Evolutionary conservation across 768 basidiomycete genomes (phyloP), one percentile per base, ranked within the genome.

Genomic region (Coprinopsis cinerea): DNA sequence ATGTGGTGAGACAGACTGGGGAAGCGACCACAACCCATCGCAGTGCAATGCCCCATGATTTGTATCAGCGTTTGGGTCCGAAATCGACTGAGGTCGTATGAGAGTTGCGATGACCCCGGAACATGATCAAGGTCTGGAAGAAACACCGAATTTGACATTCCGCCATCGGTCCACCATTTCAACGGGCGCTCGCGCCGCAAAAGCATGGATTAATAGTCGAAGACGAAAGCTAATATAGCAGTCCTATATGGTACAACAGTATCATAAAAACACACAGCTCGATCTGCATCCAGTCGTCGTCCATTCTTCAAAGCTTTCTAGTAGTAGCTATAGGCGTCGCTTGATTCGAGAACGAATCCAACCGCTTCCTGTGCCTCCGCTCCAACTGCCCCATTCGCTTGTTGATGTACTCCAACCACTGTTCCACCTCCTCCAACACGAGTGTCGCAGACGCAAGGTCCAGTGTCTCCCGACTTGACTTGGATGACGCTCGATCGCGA

Each of bases 371-470:
- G 32, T 60, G 59, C 34, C 55, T 53, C 28, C 30, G 44, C 52
- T 60, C 59, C 40, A 60, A 47, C 44, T 55, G 55, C 30, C 48
- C 47, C 32, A 60, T 55, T 26, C 53, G 43, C 26, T 49, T 44
- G 36, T 52, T 55, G 46, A 60, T 58, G 27, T 51, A 42, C 25
- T 52, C 37, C 11, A 60, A 50, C 59, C 59, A 60, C 37, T 49
- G 55, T 32, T 60, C 59, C 13, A 60, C 59, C 49, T 60, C 59
- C 13, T 44, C 46, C 22, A 60, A 43, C 35, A 60, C 53, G 11
- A 48, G 39, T 23, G 18, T 45, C 15, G 44, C 25, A n/a, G 44
- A 27, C 14, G 27, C 44, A 10, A 43, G 41, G 22, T 43, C 22
- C 22, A n/a, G n/a, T n/a, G n/a, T n/a, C n/a, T n/a, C n/a, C n/a